Evolutionary conservation across 176 grass and related monocot genomes (phyloP).

Genomic region (Tuctoria greenei): DNA sequence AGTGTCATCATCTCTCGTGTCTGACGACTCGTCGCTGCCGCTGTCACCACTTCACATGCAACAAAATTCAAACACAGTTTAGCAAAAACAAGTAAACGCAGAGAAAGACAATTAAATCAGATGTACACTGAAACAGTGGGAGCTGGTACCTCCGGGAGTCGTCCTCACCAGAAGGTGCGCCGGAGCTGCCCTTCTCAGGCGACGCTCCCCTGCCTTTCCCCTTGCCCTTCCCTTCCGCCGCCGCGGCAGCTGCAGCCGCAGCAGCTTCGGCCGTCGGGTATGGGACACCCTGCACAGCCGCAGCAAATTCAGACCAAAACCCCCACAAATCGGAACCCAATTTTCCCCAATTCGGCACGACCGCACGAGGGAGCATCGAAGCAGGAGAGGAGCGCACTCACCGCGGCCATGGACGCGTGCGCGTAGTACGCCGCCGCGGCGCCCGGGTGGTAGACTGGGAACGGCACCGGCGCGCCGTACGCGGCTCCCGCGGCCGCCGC

Average conservation of each 20-base stretch:
- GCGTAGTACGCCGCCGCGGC: constrained; percentile 76
- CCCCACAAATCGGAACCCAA: constrained; percentile 28
- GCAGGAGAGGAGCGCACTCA: constrained; percentile 22
- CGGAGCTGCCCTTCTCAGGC: constrained; percentile 58
- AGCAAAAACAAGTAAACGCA: constrained; percentile 2
- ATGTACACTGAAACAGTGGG: neutral
- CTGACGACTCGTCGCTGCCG: constrained; percentile 75
- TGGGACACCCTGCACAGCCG: constrained; percentile 43
- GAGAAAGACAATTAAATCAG: neutral
- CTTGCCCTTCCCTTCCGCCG: constrained; percentile 59
- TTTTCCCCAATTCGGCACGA: neutral
- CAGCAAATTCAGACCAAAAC: constrained; percentile 23
- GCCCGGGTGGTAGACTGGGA: constrained; percentile 65
- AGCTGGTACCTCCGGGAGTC: constrained; percentile 59
- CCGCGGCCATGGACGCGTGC: constrained; percentile 79
- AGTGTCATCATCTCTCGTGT: constrained; percentile 67
- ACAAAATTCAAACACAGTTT: constrained; percentile 32
- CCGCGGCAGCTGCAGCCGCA: constrained; percentile 27
- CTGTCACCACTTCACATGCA: constrained; percentile 51
- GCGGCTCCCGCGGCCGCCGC: constrained; percentile 52
- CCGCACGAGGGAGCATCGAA: neutral
- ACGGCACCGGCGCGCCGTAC: constrained; percentile 71
- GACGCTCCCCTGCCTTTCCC: constrained; percentile 48
- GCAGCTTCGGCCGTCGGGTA: constrained; percentile 59
- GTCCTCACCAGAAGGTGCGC: constrained; percentile 57